Evolutionary conservation across 768 basidiomycete genomes (phyloP).

Genomic region (Rhodotorula babjevae): DNA sequence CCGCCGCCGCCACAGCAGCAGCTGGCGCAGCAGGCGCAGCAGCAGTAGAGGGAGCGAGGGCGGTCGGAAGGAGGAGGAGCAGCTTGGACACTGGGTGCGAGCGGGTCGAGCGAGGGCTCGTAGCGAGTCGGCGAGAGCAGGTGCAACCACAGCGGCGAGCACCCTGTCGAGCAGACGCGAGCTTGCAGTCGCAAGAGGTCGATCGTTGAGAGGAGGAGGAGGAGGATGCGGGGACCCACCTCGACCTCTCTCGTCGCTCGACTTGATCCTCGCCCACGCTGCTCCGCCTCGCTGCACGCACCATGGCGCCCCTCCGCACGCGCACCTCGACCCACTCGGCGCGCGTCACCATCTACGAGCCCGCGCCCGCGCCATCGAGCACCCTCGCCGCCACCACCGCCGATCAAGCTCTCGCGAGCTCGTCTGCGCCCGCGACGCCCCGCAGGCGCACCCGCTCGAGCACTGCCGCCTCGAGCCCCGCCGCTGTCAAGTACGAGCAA

Average conservation of each 20-base stretch:
- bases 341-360: conserved; percentile 24
- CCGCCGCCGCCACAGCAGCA: neutral
- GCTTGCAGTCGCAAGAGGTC: too few relatives aligned
- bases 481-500: neutral
- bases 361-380: neutral
- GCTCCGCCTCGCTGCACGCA: neutral
- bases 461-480: neutral
- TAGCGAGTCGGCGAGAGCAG: neutral
- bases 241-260: neutral
- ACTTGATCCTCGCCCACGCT: neutral
- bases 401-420: neutral
- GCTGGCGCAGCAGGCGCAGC: too few relatives aligned
- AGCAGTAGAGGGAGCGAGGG: neutral
- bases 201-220: too few relatives aligned
- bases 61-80: neutral
- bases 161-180: too few relatives aligned
- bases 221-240: too few relatives aligned
- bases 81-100: neutral
- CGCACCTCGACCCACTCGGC: conserved; percentile 12
- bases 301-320: conserved; percentile 18
- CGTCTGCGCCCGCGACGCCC: neutral
- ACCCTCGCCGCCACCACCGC: neutral
- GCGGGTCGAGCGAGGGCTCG: neutral
- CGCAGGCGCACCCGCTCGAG: neutral
- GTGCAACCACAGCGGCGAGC: too few relatives aligned